A percentile compares a stretch with the other conserved stretches of the same genome.
Evolutionary conservation across 2,329 filamentous ascomycete genomes (phyloP).

Genomic region (Blumeria graminis): DNA sequence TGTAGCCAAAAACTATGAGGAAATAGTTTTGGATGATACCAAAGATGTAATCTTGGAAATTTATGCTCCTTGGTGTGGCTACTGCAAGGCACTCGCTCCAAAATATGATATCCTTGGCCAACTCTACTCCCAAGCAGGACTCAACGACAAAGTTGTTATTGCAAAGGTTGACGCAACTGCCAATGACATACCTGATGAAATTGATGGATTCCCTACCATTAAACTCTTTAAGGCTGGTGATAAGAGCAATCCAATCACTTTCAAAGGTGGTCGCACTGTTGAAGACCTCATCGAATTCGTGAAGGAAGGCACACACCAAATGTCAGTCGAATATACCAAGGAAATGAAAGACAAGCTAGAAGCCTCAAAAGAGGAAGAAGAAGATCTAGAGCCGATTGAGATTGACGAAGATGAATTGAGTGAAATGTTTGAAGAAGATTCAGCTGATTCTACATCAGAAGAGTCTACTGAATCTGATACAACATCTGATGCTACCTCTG

Average conservation of each 20-base stretch:
- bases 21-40: constrained; percentile 71
- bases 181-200: constrained; percentile 94
- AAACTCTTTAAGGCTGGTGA: constrained; percentile 84
- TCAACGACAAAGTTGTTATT: constrained; percentile 66
- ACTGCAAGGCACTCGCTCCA: constrained; percentile 96
- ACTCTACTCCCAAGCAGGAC: constrained; percentile 50
- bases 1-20: constrained; percentile 82
- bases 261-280: constrained; percentile 66
- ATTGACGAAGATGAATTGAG: neutral
- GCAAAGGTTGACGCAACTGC: constrained; percentile 92
- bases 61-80: constrained; percentile 97
- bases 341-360: constrained; percentile 35
- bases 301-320: constrained; percentile 39
- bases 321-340: constrained; percentile 54
- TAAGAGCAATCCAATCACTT: constrained; percentile 69
- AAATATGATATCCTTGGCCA: constrained; percentile 83
- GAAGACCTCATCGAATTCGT: constrained; percentile 86
- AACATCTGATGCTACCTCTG: constrained; percentile 3
- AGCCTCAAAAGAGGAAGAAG: constrained; percentile 4
- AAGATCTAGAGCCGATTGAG: neutral
- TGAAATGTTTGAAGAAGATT: neutral
- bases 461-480: constrained; percentile 20
- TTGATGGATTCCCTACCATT: constrained; percentile 96
- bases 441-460: constrained; percentile 23
- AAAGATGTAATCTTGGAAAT: constrained; percentile 98